Evolutionary conservation across 805 yeast genomes (phyloP).

Genomic region (Ogataea glucozyma): DNA sequence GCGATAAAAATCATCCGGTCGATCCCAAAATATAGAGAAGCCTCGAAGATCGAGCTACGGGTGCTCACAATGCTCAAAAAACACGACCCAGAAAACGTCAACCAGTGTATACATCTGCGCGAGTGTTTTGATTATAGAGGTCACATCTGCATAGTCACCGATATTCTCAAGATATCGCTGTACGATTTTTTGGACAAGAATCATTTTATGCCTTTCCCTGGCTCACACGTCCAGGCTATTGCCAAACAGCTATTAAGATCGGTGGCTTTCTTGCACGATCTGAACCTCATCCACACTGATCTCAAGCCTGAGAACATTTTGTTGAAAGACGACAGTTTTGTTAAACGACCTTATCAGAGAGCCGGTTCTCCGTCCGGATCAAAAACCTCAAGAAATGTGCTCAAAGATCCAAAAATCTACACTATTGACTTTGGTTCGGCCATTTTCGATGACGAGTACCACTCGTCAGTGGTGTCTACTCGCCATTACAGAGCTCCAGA

Average conservation of each 20-base stretch:
- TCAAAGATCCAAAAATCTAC: slow-evolving; percentile 79
- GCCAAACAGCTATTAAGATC: slow-evolving; percentile 82
- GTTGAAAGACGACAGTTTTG: slow-evolving; percentile 53
- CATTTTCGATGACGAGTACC: slow-evolving; percentile 90
- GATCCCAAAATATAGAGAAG: slow-evolving; percentile 92
- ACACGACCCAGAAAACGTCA: slow-evolving; percentile 65
- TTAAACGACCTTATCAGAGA: slow-evolving; percentile 38
- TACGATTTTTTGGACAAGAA: slow-evolving; percentile 89
- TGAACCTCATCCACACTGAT: slow-evolving; percentile 92
- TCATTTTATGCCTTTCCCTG: slow-evolving; percentile 87
- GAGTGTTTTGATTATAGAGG: slow-evolving; percentile 92
- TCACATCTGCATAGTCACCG: slow-evolving; percentile 93
- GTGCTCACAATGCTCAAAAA: slow-evolving; percentile 72
- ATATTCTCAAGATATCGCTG: slow-evolving; percentile 76
- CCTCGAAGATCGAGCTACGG: slow-evolving; percentile 88
- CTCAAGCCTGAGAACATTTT: slow-evolving; percentile 94
- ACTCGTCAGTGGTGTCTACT: slow-evolving; percentile 87
- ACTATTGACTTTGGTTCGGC: slow-evolving; percentile 98
- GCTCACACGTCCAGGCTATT: slow-evolving; percentile 86
- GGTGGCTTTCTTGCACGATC: slow-evolving; percentile 85
- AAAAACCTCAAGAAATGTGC: slow-evolving; percentile 41
- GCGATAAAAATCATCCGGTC: slow-evolving; percentile 94
- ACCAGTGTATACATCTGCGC: slow-evolving; percentile 79
- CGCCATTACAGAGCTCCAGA: slow-evolving; percentile 98
- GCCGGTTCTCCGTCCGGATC: slow-evolving; percentile 18